phyloP scores from a whole-genome alignment of 108 stramenopile species.

The Schizochytrium sp. region DNA sequence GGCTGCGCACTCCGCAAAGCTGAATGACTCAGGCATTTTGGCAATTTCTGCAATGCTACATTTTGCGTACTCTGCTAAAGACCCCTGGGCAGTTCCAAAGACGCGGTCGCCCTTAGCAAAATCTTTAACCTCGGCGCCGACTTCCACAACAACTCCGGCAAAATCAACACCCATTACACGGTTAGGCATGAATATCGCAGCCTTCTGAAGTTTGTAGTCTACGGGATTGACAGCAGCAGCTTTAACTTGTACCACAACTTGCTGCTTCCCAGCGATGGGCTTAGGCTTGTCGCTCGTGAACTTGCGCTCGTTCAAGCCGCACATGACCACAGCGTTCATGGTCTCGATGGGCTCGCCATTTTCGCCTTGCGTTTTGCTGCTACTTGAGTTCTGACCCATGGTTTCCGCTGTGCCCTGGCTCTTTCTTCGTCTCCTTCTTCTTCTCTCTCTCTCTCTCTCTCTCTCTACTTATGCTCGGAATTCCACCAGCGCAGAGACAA shows the following conservation, averaged over 20 bases:
- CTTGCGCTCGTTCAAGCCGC: constrained; percentile 48
- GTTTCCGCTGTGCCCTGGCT: background rate
- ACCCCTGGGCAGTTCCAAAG: constrained; percentile 4
- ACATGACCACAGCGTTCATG: constrained; percentile 54
- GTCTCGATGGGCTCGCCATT: background rate
- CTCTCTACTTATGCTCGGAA: too few relatives aligned
- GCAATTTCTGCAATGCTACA: constrained; percentile 8
- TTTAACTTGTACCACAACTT: constrained; percentile 6
- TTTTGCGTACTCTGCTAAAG: constrained; percentile 4
- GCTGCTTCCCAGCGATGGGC: background rate
- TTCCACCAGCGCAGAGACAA: too few relatives aligned
- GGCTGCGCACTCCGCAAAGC: constrained; percentile 26
- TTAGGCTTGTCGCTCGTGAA: constrained; percentile 45
- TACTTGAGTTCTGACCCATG: background rate
- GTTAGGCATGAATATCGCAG: constrained; percentile 53
- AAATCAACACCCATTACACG: constrained; percentile 25
- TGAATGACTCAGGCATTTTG: constrained; percentile 29
- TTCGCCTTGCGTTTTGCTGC: background rate
- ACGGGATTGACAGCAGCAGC: constrained; percentile 58
- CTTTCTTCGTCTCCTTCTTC: background rate
- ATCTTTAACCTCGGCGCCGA: constrained; percentile 13
- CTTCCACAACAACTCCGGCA: constrained; percentile 47
- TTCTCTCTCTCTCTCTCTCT: background rate
- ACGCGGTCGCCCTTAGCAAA: constrained; percentile 55
- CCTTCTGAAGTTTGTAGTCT: constrained; percentile 48